phyloP scores from a whole-genome alignment of 208 protist genomes.

The Vickermania ingenoplastis region DNA sequence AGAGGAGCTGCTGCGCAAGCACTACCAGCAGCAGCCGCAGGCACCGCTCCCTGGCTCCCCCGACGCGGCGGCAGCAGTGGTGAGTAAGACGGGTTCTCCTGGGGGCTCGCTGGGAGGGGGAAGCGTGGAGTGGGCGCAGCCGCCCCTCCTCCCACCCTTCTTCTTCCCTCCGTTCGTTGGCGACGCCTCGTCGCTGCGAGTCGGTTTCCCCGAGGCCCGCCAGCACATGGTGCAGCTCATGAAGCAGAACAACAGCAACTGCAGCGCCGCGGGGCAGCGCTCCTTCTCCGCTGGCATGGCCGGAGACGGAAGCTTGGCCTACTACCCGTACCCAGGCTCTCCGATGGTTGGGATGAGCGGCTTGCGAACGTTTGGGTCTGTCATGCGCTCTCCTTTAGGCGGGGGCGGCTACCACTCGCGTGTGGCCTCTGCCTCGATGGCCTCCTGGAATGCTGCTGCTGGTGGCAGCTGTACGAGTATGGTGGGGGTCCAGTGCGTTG shows the following conservation, averaged over 20 bases:
- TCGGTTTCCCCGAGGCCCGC: background rate
- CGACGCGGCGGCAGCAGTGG: background rate
- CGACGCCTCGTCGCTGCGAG: background rate
- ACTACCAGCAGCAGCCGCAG: conserved; percentile 9
- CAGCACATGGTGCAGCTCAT: background rate
- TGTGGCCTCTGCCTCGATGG: no score
- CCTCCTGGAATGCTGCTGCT: no score
- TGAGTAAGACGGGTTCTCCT: background rate
- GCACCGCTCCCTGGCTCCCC: background rate
- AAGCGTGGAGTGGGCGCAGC: background rate
- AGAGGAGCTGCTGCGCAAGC: conserved; percentile 31
- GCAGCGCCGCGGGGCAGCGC: no score
- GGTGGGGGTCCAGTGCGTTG: no score
- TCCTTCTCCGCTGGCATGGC: no score
- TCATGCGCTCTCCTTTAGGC: background rate
- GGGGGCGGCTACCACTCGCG: background rate
- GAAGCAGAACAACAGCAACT: background rate
- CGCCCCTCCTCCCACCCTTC: background rate
- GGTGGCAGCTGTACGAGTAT: no score
- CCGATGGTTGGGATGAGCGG: background rate
- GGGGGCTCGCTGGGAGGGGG: background rate
- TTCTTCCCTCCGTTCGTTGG: background rate
- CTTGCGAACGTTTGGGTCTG: background rate
- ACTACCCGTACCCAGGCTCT: background rate
- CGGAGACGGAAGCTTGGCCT: no score